A percentile compares a stretch with the other conserved stretches of the same genome.
Conservation (phyloP, 176 grass and related monocot species). For the Lolium rigidum region DNA sequence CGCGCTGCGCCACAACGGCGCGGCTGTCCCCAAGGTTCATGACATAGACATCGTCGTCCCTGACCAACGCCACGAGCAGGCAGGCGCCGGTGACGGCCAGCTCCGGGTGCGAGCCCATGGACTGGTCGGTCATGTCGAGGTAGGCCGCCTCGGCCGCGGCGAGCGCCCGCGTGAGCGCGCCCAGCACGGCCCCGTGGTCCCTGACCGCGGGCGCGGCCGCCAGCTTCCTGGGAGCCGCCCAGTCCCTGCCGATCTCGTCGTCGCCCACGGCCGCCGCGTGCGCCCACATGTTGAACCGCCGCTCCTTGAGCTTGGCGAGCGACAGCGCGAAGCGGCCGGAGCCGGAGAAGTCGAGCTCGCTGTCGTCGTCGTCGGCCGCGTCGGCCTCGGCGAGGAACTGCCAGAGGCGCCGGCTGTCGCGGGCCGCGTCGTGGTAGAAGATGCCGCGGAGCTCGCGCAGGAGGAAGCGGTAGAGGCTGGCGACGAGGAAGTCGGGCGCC, state of each 20-base stretch:
- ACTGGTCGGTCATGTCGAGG: constrained; percentile 77
- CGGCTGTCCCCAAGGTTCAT: constrained; percentile 99
- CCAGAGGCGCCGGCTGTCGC: constrained; percentile 58
- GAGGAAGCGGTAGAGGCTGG: constrained; percentile 75
- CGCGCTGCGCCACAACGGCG: constrained; percentile 66
- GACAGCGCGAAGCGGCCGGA: constrained; percentile 79
- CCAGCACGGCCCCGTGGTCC: constrained; percentile 70
- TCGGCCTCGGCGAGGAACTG: constrained; percentile 65
- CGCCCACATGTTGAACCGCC: constrained; percentile 49
- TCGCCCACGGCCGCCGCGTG: constrained; percentile 45
- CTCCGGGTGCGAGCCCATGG: constrained; percentile 80
- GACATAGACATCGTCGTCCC: constrained; percentile 89
- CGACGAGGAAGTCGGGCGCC: constrained; percentile 87
- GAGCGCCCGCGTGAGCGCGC: constrained; percentile 67
- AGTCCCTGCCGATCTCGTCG: constrained; percentile 52
- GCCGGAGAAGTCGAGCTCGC: constrained; percentile 71
- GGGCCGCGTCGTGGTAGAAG: constrained; percentile 54
- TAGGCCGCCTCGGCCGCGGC: constrained; percentile 57
- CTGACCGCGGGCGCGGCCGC: constrained; percentile 46
- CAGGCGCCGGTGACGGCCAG: constrained; percentile 86
- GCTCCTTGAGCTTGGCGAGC: constrained; percentile 65
- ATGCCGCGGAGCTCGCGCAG: constrained; percentile 73
- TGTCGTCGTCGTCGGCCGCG: constrained; percentile 52
- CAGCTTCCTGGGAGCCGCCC: constrained; percentile 38
- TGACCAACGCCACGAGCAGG: constrained; percentile 77